Conservation (phyloP, 2,329 filamentous ascomycete species). For the Venturia oleaginea region DNA sequence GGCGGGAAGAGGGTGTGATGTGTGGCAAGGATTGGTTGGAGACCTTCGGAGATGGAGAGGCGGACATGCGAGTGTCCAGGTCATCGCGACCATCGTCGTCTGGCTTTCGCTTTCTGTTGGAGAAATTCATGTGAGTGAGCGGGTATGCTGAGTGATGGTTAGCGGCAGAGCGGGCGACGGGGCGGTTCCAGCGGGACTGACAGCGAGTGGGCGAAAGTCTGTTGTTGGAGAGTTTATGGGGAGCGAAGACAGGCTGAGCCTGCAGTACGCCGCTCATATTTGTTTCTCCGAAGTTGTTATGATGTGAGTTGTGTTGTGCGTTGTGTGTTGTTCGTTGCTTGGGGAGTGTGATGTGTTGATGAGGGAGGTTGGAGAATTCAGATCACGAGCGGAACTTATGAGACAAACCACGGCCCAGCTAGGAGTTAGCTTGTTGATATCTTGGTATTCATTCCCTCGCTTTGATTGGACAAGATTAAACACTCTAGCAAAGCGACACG, state of each 20-base stretch:
- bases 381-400: background rate
- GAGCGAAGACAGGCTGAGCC: conserved; percentile 48
- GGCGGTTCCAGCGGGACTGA: conserved; percentile 32
- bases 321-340: background rate
- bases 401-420: background rate
- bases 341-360: background rate
- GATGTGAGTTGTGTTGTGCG: background rate
- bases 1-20: conserved; percentile 36
- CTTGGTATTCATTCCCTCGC: no score
- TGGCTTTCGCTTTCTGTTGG: conserved; percentile 74
- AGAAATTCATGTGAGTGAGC: conserved; percentile 26
- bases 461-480: background rate
- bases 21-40: conserved; percentile 55
- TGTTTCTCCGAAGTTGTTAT: background rate
- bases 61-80: conserved; percentile 76
- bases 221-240: conserved; percentile 50
- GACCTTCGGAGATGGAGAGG: conserved; percentile 73
- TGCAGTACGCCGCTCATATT: conserved; percentile 53
- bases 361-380: no score
- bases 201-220: conserved; percentile 51
- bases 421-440: no score
- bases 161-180: conserved; percentile 13
- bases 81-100: conserved; percentile 52
- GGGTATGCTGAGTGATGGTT: conserved; percentile 20
- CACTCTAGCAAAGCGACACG: background rate